Percentiles rank a stretch among this genome's conserved stretches.
phyloP scores from a whole-genome alignment of 495 filamentous ascomycete species.

The Aspergillus leporis region DNA sequence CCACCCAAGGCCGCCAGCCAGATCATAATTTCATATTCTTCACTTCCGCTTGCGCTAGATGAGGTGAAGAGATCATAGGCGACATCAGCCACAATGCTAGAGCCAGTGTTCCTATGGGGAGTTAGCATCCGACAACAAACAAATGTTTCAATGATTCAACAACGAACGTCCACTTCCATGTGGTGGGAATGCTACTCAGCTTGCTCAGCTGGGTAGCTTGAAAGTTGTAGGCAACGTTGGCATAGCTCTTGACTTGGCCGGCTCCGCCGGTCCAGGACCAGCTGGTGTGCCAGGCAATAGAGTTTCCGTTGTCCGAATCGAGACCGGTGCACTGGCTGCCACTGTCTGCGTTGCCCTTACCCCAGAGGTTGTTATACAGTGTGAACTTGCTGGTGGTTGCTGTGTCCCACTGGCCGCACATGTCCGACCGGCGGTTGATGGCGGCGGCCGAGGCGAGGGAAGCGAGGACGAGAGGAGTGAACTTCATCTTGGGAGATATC shows the following conservation, averaged over 20 bases:
- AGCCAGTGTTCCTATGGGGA: slow-evolving; percentile 53
- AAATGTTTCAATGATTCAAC: not conserved
- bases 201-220: slow-evolving; percentile 47
- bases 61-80: slow-evolving; percentile 66
- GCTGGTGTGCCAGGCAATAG: slow-evolving; percentile 55
- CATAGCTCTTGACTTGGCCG: slow-evolving; percentile 59
- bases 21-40: slow-evolving; percentile 71
- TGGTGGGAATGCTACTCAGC: slow-evolving; percentile 51
- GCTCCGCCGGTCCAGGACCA: slow-evolving; percentile 58
- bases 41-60: slow-evolving; percentile 40
- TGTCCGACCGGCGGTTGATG: slow-evolving; percentile 42
- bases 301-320: slow-evolving; percentile 44
- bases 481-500: slow-evolving; percentile 35
- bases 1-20: slow-evolving; percentile 65
- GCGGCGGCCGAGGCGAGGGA: slow-evolving; percentile 33
- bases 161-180: slow-evolving; percentile 54
- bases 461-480: slow-evolving; percentile 32
- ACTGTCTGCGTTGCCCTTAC: slow-evolving; percentile 36
- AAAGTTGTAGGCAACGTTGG: slow-evolving; percentile 52
- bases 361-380: slow-evolving; percentile 59
- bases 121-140: not conserved
- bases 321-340: slow-evolving; percentile 61
- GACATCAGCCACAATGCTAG: slow-evolving; percentile 58
- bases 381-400: slow-evolving; percentile 48
- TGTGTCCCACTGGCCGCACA: slow-evolving; percentile 53